Conservation (phyloP, 2,329 filamentous ascomycete species). For the Parastagonospora nodorum region DNA sequence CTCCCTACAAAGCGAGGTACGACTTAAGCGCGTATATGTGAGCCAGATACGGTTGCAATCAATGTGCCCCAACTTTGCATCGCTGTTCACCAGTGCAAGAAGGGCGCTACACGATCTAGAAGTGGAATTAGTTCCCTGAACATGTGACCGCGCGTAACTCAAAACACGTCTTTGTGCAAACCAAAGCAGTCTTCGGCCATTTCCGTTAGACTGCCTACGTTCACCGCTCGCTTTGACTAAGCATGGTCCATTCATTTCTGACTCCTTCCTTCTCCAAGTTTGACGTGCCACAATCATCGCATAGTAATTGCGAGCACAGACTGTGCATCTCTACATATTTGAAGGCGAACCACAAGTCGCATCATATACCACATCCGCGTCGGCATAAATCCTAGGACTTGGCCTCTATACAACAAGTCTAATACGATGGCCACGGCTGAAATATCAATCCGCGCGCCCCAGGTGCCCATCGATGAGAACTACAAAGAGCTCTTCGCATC, state of each 20-base stretch:
- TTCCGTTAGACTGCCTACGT: background rate
- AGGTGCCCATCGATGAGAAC: slow-evolving; percentile 27
- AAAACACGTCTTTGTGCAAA: slow-evolving; percentile 3
- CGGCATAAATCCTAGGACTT: no score
- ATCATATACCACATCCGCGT: no score
- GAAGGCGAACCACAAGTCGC: no score
- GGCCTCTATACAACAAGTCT: background rate
- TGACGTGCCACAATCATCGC: no score
- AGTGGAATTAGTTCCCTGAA: background rate
- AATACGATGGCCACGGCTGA: slow-evolving; percentile 17
- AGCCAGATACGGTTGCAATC: background rate
- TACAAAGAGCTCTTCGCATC: slow-evolving; percentile 31
- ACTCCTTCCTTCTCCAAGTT: no score
- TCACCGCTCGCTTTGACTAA: background rate
- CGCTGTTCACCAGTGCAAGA: background rate
- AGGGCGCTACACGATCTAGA: background rate
- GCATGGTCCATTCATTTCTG: no score
- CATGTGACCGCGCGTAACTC: slow-evolving; percentile 35
- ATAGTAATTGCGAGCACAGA: no score
- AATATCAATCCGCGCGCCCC: slow-evolving; percentile 20
- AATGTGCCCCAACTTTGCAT: background rate
- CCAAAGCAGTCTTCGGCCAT: no score
- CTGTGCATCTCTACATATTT: no score
- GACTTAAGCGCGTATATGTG: no score
- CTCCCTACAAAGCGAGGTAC: no score